Percentiles rank a stretch among this genome's conserved stretches.
phyloP scores from a whole-genome alignment of 305 asterid species.

The Solanum hybrid region DNA sequence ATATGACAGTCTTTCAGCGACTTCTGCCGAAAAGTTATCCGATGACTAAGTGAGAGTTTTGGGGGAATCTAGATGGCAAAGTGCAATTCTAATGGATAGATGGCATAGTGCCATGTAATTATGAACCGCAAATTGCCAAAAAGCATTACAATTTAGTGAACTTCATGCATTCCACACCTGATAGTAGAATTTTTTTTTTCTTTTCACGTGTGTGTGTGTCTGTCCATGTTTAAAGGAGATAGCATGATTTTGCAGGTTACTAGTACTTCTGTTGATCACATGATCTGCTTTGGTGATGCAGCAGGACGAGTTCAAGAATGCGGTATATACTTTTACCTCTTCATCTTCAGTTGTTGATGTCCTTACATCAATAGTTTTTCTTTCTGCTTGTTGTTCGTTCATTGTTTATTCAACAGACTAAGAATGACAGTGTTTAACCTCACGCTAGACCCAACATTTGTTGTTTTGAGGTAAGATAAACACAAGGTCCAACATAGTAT shows the following conservation, averaged over 20 bases:
- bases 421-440: background rate
- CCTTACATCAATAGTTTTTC: background rate
- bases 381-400: background rate
- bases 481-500: background rate
- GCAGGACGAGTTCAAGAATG: constrained; percentile 89
- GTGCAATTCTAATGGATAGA: background rate
- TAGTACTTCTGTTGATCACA: constrained; percentile 70
- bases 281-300: constrained; percentile 87
- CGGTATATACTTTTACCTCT: constrained; percentile 29
- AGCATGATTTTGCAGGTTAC: constrained; percentile 43
- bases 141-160: background rate
- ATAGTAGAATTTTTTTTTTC: too few relatives aligned
- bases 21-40: background rate
- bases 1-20: background rate
- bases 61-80: background rate
- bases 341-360: background rate
- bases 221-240: background rate
- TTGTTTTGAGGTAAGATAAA: background rate
- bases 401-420: background rate
- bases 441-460: background rate
- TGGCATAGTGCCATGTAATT: background rate
- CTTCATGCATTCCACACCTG: background rate
- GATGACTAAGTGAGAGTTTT: background rate
- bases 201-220: background rate
- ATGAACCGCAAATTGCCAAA: background rate